A percentile compares a stretch with the other conserved stretches of the same genome.
Conservation (phyloP, 805 yeast genomes). For the Lachancea thermotolerans region DNA sequence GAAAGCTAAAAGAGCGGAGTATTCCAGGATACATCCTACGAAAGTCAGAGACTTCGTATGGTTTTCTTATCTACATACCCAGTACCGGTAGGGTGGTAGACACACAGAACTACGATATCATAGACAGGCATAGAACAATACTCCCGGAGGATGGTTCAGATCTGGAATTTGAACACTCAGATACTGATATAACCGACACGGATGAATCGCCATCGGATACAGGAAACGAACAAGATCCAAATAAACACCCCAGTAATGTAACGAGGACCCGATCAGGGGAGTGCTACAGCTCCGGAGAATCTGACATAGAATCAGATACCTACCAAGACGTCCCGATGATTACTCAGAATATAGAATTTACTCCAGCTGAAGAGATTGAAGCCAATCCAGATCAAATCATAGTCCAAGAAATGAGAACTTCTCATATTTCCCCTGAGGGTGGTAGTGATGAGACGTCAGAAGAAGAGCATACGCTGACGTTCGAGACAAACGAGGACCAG, state of each 20-base stretch:
- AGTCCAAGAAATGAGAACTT: not conserved
- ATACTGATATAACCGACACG: not conserved
- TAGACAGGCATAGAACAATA: not conserved
- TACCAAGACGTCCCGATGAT: not conserved
- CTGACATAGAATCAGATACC: not conserved
- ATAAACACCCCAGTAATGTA: not conserved
- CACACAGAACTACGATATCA: not conserved
- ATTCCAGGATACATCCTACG: not conserved
- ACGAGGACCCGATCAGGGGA: no score
- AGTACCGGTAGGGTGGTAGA: not conserved
- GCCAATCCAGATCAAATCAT: not conserved
- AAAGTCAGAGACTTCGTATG: not conserved
- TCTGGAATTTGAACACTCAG: not conserved
- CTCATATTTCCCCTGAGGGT: conserved; percentile 2
- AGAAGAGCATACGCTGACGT: not conserved
- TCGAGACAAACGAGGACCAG: not conserved
- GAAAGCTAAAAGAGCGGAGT: not conserved
- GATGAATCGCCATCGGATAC: not conserved
- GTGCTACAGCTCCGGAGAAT: not conserved
- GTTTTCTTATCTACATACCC: conserved; percentile 3
- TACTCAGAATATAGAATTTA: not conserved
- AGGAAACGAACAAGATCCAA: not conserved
- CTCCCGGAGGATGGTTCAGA: not conserved
- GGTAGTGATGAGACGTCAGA: not conserved
- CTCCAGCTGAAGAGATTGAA: not conserved